These are phyloP conservation scores for Hypericum perforatum DNA, from an alignment of 345 rosid species.

Conservation along the genomic window DNA sequence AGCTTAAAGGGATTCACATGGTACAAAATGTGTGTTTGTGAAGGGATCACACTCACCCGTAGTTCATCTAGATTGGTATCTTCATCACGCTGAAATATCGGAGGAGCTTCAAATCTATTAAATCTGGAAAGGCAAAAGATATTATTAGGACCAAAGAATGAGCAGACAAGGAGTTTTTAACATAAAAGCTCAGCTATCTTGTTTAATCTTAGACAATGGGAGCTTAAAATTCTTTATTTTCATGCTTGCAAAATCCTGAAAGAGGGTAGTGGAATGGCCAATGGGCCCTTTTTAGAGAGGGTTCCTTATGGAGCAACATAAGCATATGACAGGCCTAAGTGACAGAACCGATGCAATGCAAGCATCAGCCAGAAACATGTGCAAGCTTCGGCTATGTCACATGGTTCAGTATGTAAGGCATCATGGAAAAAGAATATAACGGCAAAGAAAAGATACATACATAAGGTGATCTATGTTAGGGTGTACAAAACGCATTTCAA, in stretches of 20 bases:
- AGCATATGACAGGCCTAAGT: too few relatives aligned
- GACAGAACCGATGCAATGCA: too few relatives aligned
- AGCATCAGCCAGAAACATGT: too few relatives aligned
- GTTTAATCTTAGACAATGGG: background rate
- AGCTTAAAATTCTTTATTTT: too few relatives aligned
- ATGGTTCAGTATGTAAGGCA: background rate
- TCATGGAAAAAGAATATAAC: background rate
- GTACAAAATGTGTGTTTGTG: constrained; percentile 2
- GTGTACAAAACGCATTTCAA: constrained; percentile 81
- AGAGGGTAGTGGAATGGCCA: too few relatives aligned
- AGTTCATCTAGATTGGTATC: constrained; percentile 65
- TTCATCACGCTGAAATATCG: constrained; percentile 81
- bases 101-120: constrained; percentile 79
- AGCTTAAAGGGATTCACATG: background rate
- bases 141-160: constrained; percentile 3
- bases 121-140: constrained; percentile 42
- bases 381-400: background rate
- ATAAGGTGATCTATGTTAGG: constrained; percentile 91
- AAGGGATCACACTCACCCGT: constrained; percentile 41
- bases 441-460: constrained; percentile 34
- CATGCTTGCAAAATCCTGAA: too few relatives aligned
- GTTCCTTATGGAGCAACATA: too few relatives aligned
- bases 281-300: too few relatives aligned
- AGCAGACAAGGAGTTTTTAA: constrained; percentile 6
- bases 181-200: constrained; percentile 5